These are phyloP conservation scores for Lentinula boryana DNA, from an alignment of 768 basidiomycete species.

Conservation along the genomic window DNA sequence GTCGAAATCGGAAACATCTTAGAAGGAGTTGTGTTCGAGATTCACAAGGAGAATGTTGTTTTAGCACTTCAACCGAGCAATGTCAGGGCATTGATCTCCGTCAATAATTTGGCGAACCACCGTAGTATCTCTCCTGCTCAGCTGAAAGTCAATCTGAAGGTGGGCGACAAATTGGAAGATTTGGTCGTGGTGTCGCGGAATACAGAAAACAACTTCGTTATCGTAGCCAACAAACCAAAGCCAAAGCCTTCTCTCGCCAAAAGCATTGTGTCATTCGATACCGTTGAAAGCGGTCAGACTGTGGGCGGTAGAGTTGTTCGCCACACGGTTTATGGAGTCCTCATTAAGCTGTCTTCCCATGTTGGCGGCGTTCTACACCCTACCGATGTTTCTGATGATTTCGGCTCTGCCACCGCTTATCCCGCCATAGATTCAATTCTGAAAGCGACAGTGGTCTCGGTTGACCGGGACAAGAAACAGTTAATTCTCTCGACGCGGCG, in stretches of 20 bases:
- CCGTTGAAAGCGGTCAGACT: slow-evolving; percentile 63
- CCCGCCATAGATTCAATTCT: slow-evolving; percentile 62
- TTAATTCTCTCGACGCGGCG: slow-evolving; percentile 76
- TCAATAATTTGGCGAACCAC: slow-evolving; percentile 83
- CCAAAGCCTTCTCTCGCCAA: slow-evolving; percentile 45
- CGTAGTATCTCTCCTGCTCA: slow-evolving; percentile 61
- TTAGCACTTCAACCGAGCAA: slow-evolving; percentile 65
- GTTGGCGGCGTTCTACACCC: slow-evolving; percentile 77
- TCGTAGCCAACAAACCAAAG: slow-evolving; percentile 73
- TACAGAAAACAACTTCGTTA: slow-evolving; percentile 77
- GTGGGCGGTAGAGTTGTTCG: slow-evolving; percentile 77
- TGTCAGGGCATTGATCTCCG: slow-evolving; percentile 76
- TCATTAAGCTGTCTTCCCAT: slow-evolving; percentile 68
- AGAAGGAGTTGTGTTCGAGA: slow-evolving; percentile 63
- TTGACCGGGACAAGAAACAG: slow-evolving; percentile 62
- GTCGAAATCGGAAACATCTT: slow-evolving; percentile 75
- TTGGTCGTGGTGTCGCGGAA: slow-evolving; percentile 89
- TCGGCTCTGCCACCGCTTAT: slow-evolving; percentile 48
- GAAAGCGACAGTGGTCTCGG: slow-evolving; percentile 62
- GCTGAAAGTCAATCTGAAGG: slow-evolving; percentile 54
- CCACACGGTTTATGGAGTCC: slow-evolving; percentile 64
- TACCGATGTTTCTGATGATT: slow-evolving; percentile 80
- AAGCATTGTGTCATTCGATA: slow-evolving; percentile 54
- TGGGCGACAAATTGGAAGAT: slow-evolving; percentile 66
- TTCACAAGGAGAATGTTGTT: slow-evolving; percentile 83